Evolutionary conservation across 805 yeast species (phyloP).

Genomic region (Nematodospora valgi): DNA sequence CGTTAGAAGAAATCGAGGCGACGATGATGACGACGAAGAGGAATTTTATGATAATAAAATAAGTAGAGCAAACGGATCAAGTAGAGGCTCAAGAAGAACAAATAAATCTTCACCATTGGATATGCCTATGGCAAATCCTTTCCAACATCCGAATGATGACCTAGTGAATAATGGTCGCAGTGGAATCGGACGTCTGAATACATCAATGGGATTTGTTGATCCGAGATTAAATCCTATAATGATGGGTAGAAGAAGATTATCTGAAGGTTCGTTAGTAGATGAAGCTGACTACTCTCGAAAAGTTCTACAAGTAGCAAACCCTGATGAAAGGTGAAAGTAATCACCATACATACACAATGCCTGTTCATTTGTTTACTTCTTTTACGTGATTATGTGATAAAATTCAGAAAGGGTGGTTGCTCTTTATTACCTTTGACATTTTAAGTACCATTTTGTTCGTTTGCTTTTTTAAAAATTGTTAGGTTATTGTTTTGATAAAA

Average conservation of each 20-base stretch:
- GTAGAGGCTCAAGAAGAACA: conserved; percentile 13
- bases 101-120: conserved; percentile 27
- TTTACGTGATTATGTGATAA: too few relatives aligned
- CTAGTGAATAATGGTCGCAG: conserved; percentile 12
- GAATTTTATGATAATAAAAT: conserved; percentile 23
- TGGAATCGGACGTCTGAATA: conserved; percentile 3
- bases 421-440: too few relatives aligned
- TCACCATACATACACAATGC: too few relatives aligned
- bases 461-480: too few relatives aligned
- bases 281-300: conserved; percentile 72
- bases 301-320: conserved; percentile 82
- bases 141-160: conserved; percentile 57
- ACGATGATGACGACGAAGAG: conserved; percentile 41
- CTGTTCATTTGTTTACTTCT: too few relatives aligned
- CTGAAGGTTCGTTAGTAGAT: conserved; percentile 85
- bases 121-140: conserved; percentile 55
- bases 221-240: conserved; percentile 71
- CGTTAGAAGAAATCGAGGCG: conserved; percentile 34
- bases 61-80: conserved; percentile 12
- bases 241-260: conserved; percentile 78
- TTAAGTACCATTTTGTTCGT: too few relatives aligned
- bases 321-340: too few relatives aligned
- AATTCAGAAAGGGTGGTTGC: too few relatives aligned
- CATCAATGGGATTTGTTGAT: conserved; percentile 34
- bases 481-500: too few relatives aligned